A percentile compares a stretch with the other conserved stretches of the same genome.
Evolutionary conservation across 352 stramenopile species (phyloP).

Genomic region (Phytophthora tubulina): DNA sequence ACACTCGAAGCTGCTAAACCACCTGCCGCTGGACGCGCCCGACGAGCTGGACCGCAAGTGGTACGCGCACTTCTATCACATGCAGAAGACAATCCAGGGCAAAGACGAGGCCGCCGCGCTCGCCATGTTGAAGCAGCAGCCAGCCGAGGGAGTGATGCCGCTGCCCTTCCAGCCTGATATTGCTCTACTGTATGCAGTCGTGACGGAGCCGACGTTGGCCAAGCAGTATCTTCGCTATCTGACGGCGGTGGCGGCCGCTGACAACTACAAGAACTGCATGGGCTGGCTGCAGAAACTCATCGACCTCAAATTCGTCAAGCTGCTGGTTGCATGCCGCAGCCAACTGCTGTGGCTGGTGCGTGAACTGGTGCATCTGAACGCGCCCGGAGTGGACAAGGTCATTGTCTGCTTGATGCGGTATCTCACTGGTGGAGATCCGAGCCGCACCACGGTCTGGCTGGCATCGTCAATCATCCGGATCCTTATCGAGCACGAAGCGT

Average conservation of each 20-base stretch:
- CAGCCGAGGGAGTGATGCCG: slow-evolving; percentile 40
- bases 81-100: slow-evolving; percentile 83
- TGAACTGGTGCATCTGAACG: slow-evolving; percentile 82
- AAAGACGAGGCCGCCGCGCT: slow-evolving; percentile 71
- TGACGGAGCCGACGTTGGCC: slow-evolving; percentile 72
- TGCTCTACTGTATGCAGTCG: slow-evolving; percentile 79
- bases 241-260: slow-evolving; percentile 55
- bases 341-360: slow-evolving; percentile 85
- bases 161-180: slow-evolving; percentile 84
- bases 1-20: slow-evolving; percentile 78
- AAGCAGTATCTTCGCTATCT: slow-evolving; percentile 86
- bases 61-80: slow-evolving; percentile 88
- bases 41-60: slow-evolving; percentile 89
- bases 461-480: slow-evolving; percentile 83
- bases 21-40: slow-evolving; percentile 72
- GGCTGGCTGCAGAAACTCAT: slow-evolving; percentile 85
- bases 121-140: slow-evolving; percentile 69
- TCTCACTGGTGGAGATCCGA: slow-evolving; percentile 69
- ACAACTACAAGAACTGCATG: slow-evolving; percentile 85
- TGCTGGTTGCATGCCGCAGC: slow-evolving; percentile 77
- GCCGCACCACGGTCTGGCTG: slow-evolving; percentile 80
- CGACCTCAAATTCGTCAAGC: slow-evolving; percentile 83
- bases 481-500: slow-evolving; percentile 81
- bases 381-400: slow-evolving; percentile 74
- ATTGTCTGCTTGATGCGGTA: slow-evolving; percentile 84